Percentiles rank a stretch among this genome's conserved stretches.
These are phyloP conservation scores for Venturia pyrina DNA, from an alignment of 2,329 filamentous ascomycete genomes.

Conservation along the genomic window DNA sequence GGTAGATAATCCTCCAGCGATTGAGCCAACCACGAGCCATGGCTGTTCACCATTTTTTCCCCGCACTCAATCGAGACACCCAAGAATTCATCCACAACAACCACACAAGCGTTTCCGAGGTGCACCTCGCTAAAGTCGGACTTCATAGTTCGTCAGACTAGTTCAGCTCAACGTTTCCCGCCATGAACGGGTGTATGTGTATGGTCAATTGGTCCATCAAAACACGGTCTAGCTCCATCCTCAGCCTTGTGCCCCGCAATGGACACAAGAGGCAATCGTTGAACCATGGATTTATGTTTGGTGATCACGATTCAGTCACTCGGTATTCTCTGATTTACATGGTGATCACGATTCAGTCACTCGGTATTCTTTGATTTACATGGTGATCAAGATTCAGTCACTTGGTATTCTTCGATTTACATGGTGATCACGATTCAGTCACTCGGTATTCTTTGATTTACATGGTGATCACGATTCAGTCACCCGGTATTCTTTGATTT, in stretches of 20 bases:
- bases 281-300: not conserved
- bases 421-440: too few species aligned
- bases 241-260: constrained; percentile 1
- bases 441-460: too few species aligned
- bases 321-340: too few species aligned
- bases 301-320: too few species aligned
- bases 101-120: not conserved
- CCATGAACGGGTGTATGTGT: not conserved
- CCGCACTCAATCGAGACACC: not conserved
- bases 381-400: too few species aligned
- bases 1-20: not conserved
- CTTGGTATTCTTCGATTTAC: too few species aligned
- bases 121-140: not conserved
- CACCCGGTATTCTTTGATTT: too few species aligned
- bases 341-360: too few species aligned
- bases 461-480: too few species aligned
- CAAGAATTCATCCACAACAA: not conserved
- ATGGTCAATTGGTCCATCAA: not conserved
- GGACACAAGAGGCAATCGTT: not conserved
- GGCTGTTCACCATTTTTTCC: not conserved
- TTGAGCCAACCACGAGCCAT: not conserved
- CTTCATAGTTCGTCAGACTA: not conserved
- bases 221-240: not conserved
- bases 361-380: too few species aligned
- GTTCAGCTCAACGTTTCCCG: not conserved